Base-by-base conservation (phyloP, 371 early-diverging fungal genomes). In the Lichtheimia hyalospora region DNA sequence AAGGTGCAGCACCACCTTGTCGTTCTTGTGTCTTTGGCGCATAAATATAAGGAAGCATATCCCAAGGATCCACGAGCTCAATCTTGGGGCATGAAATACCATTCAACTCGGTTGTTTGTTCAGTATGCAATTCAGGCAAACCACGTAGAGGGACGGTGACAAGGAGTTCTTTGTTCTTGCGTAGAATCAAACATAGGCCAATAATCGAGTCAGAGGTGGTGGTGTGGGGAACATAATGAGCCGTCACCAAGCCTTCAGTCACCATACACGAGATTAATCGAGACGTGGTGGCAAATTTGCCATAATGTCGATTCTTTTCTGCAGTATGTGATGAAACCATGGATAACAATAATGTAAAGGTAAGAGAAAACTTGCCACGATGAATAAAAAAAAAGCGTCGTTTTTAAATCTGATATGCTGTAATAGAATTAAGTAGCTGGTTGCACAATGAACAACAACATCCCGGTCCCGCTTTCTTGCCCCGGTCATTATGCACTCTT, bases 221-320 rank as follows among this genome's bases (percentile, higher is more conserved):
- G 15, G 49, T 13, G 40, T 40, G 14, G 41, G 76, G 69, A 2
- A 77, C 65, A 58, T 68, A 75, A 64, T 69, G 70, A 20, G 79
- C 81, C 18, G 72, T 58, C 10, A 80, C 81, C 16, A 89, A 64
- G 3, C 62, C 52, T 61, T 89, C 90, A 49, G 84, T 85, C 20
- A 82, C 81, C 15, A 87, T 64, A 54, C 87, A 88, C 5, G 82
- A 61, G 15, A 88, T 60, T 5, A 89, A 64, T 27, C 90, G 81
- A 14, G 88, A 86, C 7, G 74, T 69, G 1, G 87, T 85, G 55
- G 89, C 86, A 60, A 75, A 77, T 25, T 66, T 74, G 39, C 77
- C 72, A 57, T 66, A 79, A 28, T 74, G 74, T 44, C 61, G 24
- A 20, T 73, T 74, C 24, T 60, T 66, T 14, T 21, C 34, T 34